Evolutionary conservation across 1,139 yeast genomes (phyloP).

Genomic region (Candida sp.): DNA sequence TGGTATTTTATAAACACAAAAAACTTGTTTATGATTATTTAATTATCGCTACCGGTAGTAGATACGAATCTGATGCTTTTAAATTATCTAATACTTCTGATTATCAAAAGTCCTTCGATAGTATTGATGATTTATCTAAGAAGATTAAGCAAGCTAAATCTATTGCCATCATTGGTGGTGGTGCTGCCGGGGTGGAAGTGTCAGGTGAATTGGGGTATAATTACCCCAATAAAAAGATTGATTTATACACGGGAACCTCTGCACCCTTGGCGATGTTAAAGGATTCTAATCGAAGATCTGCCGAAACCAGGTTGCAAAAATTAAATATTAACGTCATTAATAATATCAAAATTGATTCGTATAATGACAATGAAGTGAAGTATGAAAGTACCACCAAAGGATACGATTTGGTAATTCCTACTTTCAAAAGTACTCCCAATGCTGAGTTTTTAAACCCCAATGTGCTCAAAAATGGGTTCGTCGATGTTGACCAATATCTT

Average conservation of each 20-base stretch:
- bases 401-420: conserved; percentile 27
- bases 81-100: conserved; percentile 17
- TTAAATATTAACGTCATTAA: conserved; percentile 26
- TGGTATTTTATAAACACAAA: conserved; percentile 9
- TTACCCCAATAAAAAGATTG: conserved; percentile 14
- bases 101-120: conserved; percentile 11
- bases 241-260: conserved; percentile 23
- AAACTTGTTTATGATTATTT: conserved; percentile 22
- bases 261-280: conserved; percentile 19
- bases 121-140: conserved; percentile 12
- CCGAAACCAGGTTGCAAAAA: conserved; percentile 16
- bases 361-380: conserved; percentile 6
- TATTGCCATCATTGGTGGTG: conserved; percentile 38
- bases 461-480: conserved; percentile 17
- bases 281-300: conserved; percentile 11
- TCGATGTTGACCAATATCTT: conserved; percentile 22
- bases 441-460: conserved; percentile 18
- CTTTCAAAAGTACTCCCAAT: conserved; percentile 19
- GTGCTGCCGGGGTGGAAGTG: conserved; percentile 38
- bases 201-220: conserved; percentile 30
- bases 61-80: conserved; percentile 19
- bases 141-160: conserved; percentile 16
- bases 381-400: conserved; percentile 14
- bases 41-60: conserved; percentile 31
- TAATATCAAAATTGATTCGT: conserved; percentile 9